Conservation (phyloP, 2,329 filamentous ascomycete genomes). For the Fusarium nygamai region DNA sequence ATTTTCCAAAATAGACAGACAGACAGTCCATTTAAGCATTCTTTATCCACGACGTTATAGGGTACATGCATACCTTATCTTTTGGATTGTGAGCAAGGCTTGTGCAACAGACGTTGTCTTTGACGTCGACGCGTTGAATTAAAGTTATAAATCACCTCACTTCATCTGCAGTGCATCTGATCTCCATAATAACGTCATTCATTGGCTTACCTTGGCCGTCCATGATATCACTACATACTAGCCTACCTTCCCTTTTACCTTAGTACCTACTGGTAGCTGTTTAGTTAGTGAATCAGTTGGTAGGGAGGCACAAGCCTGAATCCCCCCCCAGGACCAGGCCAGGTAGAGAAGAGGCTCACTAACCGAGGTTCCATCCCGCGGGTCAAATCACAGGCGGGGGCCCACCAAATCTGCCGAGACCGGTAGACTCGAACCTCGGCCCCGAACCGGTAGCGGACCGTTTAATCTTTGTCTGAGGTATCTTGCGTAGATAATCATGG, state of each 20-base stretch:
- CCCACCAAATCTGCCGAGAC: conserved; percentile 41
- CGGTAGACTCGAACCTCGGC: conserved; percentile 41
- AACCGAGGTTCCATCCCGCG: conserved; percentile 42
- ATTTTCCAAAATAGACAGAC: background rate
- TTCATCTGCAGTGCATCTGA: background rate
- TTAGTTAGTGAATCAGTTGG: background rate
- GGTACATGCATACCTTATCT: background rate
- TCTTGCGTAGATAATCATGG: conserved; percentile 23
- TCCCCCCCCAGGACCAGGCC: too few species aligned
- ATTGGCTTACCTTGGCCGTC: background rate
- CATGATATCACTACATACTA: background rate
- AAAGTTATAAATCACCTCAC: background rate
- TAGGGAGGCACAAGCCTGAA: background rate
- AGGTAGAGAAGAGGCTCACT: conserved; percentile 17
- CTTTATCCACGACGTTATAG: background rate
- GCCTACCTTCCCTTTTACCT: too few species aligned
- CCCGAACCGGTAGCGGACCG: conserved; percentile 36
- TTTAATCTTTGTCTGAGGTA: conserved; percentile 15
- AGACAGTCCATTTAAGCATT: background rate
- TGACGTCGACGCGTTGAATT: background rate
- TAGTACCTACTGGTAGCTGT: background rate
- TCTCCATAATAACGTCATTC: conserved; percentile 1
- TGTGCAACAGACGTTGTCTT: background rate
- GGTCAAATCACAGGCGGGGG: conserved; percentile 37
- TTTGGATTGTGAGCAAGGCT: background rate